Percentiles rank a stretch among this genome's conserved stretches.
Conservation (phyloP, 192 early-diverging fungal species). For the Linderina pennispora region DNA sequence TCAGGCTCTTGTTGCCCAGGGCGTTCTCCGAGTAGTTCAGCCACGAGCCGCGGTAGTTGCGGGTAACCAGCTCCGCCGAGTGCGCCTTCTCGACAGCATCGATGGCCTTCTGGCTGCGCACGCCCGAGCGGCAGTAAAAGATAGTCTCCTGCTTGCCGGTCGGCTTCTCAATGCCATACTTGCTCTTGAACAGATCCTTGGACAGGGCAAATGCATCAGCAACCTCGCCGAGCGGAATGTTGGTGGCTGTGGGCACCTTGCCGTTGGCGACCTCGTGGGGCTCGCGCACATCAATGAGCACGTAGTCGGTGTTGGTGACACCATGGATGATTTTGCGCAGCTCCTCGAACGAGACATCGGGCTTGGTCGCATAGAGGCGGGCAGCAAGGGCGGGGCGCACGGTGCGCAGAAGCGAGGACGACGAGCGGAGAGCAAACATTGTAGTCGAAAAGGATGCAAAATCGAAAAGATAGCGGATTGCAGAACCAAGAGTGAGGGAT, state of each 20-base stretch:
- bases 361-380: slow-evolving; percentile 29
- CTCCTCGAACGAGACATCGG: slow-evolving; percentile 41
- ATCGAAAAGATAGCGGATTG: background rate
- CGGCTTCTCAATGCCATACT: slow-evolving; percentile 59
- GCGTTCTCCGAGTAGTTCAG: slow-evolving; percentile 40
- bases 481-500: background rate
- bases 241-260: slow-evolving; percentile 58
- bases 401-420: background rate
- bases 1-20: slow-evolving; percentile 25
- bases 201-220: slow-evolving; percentile 42
- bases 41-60: slow-evolving; percentile 48
- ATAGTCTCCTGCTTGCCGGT: slow-evolving; percentile 48
- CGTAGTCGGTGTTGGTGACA: slow-evolving; percentile 22
- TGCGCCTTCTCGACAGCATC: slow-evolving; percentile 51
- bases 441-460: no score
- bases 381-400: slow-evolving; percentile 1
- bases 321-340: slow-evolving; percentile 42
- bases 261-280: slow-evolving; percentile 55
- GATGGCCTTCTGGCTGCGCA: slow-evolving; percentile 58
- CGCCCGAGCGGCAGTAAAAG: slow-evolving; percentile 65
- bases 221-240: slow-evolving; percentile 60
- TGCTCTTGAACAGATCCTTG: slow-evolving; percentile 31
- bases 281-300: slow-evolving; percentile 67
- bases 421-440: slow-evolving; percentile 1
- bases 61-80: slow-evolving; percentile 19